Conservation (phyloP, 768 basidiomycete genomes). For the Hericium rajendrae region DNA sequence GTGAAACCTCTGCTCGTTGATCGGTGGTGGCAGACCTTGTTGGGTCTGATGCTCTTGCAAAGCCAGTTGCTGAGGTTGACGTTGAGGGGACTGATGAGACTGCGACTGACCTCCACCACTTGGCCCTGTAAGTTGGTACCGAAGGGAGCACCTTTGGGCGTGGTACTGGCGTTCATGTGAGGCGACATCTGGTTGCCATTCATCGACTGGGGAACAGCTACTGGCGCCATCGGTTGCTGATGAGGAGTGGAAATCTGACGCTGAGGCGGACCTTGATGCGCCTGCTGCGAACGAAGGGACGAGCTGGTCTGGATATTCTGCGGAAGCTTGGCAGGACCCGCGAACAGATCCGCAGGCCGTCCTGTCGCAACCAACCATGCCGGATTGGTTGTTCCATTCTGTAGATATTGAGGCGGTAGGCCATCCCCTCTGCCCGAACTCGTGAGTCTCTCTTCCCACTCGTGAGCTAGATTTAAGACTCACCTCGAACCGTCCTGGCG, state of each 20-base stretch:
- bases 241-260: not conserved
- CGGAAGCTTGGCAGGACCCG: not conserved
- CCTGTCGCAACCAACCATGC: not conserved
- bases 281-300: not conserved
- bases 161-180: not conserved
- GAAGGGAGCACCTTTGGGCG: not conserved
- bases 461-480: too few species aligned
- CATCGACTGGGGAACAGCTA: not conserved
- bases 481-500: not conserved
- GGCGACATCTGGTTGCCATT: not conserved
- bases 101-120: not conserved
- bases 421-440: not conserved
- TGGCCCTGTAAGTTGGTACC: not conserved
- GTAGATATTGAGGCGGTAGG: not conserved
- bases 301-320: not conserved
- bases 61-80: not conserved
- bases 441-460: not conserved
- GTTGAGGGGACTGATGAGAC: not conserved
- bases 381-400: conserved; percentile 1
- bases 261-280: not conserved
- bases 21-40: not conserved
- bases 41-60: not conserved
- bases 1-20: not conserved
- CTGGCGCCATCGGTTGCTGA: not conserved
- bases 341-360: not conserved